These are phyloP conservation scores for Aspergillus transmontanensis DNA, from an alignment of 2,329 filamentous ascomycete species.

Conservation along the genomic window DNA sequence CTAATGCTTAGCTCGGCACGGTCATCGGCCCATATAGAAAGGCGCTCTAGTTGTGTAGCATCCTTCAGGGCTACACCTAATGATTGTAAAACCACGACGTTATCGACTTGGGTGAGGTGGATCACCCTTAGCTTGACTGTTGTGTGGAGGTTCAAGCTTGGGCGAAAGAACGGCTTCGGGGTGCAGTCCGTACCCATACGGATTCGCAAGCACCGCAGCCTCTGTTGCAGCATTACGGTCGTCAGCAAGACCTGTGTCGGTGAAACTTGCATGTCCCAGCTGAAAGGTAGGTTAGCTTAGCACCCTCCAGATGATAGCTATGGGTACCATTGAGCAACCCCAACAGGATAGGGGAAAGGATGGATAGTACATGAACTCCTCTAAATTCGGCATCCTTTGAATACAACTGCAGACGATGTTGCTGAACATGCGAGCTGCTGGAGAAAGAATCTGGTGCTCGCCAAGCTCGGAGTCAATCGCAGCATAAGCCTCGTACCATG, in stretches of 20 bases:
- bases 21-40: slow-evolving; percentile 4
- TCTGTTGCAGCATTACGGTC: neutral
- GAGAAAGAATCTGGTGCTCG: neutral
- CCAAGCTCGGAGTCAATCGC: neutral
- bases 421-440: neutral
- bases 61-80: neutral
- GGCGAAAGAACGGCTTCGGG: slow-evolving; percentile 9
- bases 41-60: neutral
- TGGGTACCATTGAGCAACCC: neutral
- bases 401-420: neutral
- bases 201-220: neutral
- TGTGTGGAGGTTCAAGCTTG: neutral
- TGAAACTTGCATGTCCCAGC: slow-evolving; percentile 9
- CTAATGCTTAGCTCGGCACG: neutral
- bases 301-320: neutral
- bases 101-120: slow-evolving; percentile 1
- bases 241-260: slow-evolving; percentile 6
- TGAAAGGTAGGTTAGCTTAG: neutral
- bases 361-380: neutral
- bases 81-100: neutral
- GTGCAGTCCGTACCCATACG: slow-evolving; percentile 9
- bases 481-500: neutral
- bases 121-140: neutral
- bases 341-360: neutral
- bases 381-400: neutral